Evolutionary conservation across 2,329 filamentous ascomycete species (phyloP), one percentile per base, ranked within the genome.

Genomic region (Juglanconis sp.): DNA sequence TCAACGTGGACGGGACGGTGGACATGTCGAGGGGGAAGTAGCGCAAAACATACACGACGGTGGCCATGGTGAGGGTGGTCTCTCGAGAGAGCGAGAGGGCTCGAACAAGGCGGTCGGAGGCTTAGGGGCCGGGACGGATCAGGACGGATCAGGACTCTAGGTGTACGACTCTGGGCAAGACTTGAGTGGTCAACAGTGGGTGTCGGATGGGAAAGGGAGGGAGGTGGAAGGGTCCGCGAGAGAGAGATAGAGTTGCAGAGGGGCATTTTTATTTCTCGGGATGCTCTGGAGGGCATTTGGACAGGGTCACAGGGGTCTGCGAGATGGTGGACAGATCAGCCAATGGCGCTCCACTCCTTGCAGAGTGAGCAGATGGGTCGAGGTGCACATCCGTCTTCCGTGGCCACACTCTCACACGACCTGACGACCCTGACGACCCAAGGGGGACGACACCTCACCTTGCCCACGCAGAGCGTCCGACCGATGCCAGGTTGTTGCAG

Each of bases 291-390:
- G 48, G 30, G 17, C 13, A 15, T 30, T 9, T 7, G 35, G 50
- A 30, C 6, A 35, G 8, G 15, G 47, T 32, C 30, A 13, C 17
- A 52, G 17, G 31, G 35, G 10, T 15, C 35, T 49, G 51, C 52
- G 46, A 8, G 44, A 40, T 49, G 54, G 32, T 47, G 35, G 36
- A n/a, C 50, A 53, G 50, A 50, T 60, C 53, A 56, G 60, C 60
- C 60, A 62, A 60, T 56, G 32, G 42, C 44, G 48, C 35, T 53
- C 60, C 60, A 62, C 60, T 46, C 48, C 38, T 66, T 65, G 66
- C 66, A 73, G 68, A 72, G 73, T 74, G 71, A 73, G 71, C 68
- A 73, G 71, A 74, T 71, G 65, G 56, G 44, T 57, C 61, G 65
- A 64, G 61, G 65, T 64, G 55, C 61, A 54, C 60, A 73, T 68